These are phyloP conservation scores for Kodamaea jinghongensis DNA, from an alignment of 805 yeast species.

Conservation along the genomic window DNA sequence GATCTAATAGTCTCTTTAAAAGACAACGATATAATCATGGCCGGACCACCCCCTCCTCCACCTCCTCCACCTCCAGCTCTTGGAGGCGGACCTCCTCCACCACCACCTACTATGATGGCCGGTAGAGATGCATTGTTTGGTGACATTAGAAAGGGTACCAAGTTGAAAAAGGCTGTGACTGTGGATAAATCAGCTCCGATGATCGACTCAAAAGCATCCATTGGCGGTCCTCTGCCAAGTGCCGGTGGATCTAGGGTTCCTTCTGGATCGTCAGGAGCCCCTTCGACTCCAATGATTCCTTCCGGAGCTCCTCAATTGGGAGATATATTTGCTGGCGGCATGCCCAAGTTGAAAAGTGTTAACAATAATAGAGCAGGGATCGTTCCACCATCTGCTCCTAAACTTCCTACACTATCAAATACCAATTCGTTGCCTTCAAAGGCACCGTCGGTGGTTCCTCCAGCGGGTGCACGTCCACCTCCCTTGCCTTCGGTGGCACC, in stretches of 20 bases:
- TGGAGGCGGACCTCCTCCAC: constrained; percentile 16
- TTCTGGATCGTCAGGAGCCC: constrained; percentile 12
- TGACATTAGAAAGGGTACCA: constrained; percentile 67
- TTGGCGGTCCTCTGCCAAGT: constrained; percentile 32
- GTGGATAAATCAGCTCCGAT: constrained; percentile 51
- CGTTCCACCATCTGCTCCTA: constrained; percentile 39
- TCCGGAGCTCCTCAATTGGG: constrained; percentile 52
- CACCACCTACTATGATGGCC: constrained; percentile 18
- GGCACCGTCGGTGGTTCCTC: constrained; percentile 14
- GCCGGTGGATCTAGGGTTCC: constrained; percentile 24
- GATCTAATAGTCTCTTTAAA: background rate
- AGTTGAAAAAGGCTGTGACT: constrained; percentile 41
- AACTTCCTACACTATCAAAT: too few species aligned
- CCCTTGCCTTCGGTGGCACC: constrained; percentile 23
- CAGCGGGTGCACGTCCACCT: constrained; percentile 18
- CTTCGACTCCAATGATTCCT: constrained; percentile 14
- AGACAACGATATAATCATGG: constrained; percentile 21
- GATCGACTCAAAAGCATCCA: constrained; percentile 43
- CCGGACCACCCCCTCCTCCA: constrained; percentile 34
- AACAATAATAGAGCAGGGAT: constrained; percentile 37
- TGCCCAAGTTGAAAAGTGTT: constrained; percentile 60
- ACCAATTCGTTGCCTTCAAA: too few species aligned
- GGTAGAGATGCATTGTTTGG: constrained; percentile 59
- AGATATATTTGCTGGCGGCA: constrained; percentile 73
- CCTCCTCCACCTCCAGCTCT: constrained; percentile 32